Conservation (phyloP, 371 early-diverging fungal species). For the Entomophthora muscae region DNA sequence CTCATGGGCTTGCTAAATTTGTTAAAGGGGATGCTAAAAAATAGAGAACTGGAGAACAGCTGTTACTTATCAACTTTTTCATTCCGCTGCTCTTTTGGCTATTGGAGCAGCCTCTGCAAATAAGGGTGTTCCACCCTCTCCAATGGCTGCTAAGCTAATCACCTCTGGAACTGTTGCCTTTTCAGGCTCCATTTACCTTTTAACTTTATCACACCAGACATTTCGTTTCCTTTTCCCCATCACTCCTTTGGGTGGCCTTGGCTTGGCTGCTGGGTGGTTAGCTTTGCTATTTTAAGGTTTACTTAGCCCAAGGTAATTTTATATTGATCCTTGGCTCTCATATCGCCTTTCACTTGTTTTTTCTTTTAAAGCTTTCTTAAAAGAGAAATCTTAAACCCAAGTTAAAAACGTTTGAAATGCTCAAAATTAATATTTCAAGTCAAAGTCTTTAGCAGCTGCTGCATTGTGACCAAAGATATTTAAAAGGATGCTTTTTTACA, state of each 20-base stretch:
- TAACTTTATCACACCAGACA: conserved; percentile 23
- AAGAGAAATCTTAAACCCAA: too few species aligned
- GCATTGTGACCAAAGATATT: too few species aligned
- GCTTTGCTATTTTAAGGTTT: conserved; percentile 31
- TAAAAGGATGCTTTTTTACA: too few species aligned
- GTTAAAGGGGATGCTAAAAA: conserved; percentile 36
- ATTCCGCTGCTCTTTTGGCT: conserved; percentile 36
- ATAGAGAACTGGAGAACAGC: conserved; percentile 41
- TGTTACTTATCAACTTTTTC: conserved; percentile 45
- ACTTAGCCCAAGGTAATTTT: too few species aligned
- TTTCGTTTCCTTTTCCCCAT: conserved; percentile 38
- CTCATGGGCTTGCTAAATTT: conserved; percentile 48
- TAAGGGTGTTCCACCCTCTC: too few species aligned
- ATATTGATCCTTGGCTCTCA: too few species aligned
- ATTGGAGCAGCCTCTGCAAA: conserved; percentile 14
- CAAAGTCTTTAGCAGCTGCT: too few species aligned
- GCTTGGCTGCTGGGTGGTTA: conserved; percentile 56
- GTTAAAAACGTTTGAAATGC: too few species aligned
- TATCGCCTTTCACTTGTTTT: too few species aligned
- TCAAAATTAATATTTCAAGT: too few species aligned
- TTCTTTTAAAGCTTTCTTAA: too few species aligned
- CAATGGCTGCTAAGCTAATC: conserved; percentile 26
- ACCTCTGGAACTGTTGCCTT: conserved; percentile 41
- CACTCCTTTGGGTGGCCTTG: conserved; percentile 57
- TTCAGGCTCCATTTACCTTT: conserved; percentile 39